Conservation (phyloP, 106 monocot genomes). For the Phalaenopsis aphrodite region DNA sequence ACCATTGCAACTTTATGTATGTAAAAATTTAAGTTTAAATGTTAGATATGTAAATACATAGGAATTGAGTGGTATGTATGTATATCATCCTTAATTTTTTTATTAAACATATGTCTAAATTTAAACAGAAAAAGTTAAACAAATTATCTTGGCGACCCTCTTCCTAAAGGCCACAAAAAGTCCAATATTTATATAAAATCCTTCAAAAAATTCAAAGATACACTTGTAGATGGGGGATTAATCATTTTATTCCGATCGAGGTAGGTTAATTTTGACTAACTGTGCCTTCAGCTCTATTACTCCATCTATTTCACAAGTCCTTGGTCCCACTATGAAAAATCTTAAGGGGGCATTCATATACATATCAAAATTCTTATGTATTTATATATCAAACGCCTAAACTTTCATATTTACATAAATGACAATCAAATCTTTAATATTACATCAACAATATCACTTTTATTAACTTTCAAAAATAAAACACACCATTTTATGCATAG, state of each 20-base stretch:
- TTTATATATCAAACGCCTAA: no score
- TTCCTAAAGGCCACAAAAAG: not conserved
- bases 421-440: no score
- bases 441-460: no score
- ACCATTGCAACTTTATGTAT: no score
- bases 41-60: no score
- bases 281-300: not conserved
- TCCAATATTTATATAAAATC: not conserved
- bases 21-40: no score
- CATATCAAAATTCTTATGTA: no score
- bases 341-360: not conserved
- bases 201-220: no score
- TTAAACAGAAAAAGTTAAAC: not conserved
- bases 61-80: no score
- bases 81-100: not conserved
- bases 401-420: no score
- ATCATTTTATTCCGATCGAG: not conserved
- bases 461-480: no score
- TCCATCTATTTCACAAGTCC: not conserved
- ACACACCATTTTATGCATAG: no score
- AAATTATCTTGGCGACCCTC: not conserved
- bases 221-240: not conserved
- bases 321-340: not conserved
- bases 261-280: not conserved
- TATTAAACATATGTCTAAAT: not conserved